A percentile compares a stretch with the other conserved stretches of the same genome.
Evolutionary conservation across 768 basidiomycete species (phyloP).

Genomic region (Kwoniella heveanensis): DNA sequence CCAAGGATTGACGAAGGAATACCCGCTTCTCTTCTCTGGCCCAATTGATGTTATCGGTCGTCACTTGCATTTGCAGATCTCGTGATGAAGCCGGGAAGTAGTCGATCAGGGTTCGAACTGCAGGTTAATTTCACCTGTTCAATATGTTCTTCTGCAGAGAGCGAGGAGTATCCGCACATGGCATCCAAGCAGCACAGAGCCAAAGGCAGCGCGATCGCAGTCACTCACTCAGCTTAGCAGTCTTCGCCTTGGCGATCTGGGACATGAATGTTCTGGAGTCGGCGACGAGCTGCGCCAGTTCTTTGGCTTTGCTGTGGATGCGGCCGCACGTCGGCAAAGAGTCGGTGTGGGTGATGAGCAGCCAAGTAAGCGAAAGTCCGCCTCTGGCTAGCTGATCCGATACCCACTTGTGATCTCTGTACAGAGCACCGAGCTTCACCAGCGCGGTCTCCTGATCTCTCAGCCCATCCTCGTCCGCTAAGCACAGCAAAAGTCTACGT

Average conservation of each 20-base stretch:
- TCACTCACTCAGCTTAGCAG: slow-evolving; percentile 83
- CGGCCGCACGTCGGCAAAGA: no score
- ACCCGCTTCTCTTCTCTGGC: slow-evolving; percentile 88
- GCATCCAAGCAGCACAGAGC: no score
- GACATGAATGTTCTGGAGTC: slow-evolving; percentile 83
- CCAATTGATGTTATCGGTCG: slow-evolving; percentile 89
- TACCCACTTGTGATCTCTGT: slow-evolving; percentile 77
- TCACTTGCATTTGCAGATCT: slow-evolving; percentile 76
- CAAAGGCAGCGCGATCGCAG: no score
- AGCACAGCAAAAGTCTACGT: no score
- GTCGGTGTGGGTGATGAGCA: slow-evolving; percentile 2
- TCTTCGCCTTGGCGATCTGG: slow-evolving; percentile 95
- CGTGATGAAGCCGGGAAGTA: slow-evolving; percentile 79
- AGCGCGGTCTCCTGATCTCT: slow-evolving; percentile 83
- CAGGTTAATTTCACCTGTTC: no score
- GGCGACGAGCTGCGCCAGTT: slow-evolving; percentile 81
- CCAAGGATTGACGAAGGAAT: slow-evolving; percentile 91
- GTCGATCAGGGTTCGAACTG: slow-evolving; percentile 90
- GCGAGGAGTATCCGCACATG: no score
- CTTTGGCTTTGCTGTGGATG: slow-evolving; percentile 74
- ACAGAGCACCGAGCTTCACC: slow-evolving; percentile 80
- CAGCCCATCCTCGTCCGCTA: slow-evolving; percentile 63
- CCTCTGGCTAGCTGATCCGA: neutral
- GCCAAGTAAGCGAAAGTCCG: neutral
- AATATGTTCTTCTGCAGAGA: no score